Conservation (phyloP, 2,329 filamentous ascomycete genomes). For the Chaetomium globosum region DNA sequence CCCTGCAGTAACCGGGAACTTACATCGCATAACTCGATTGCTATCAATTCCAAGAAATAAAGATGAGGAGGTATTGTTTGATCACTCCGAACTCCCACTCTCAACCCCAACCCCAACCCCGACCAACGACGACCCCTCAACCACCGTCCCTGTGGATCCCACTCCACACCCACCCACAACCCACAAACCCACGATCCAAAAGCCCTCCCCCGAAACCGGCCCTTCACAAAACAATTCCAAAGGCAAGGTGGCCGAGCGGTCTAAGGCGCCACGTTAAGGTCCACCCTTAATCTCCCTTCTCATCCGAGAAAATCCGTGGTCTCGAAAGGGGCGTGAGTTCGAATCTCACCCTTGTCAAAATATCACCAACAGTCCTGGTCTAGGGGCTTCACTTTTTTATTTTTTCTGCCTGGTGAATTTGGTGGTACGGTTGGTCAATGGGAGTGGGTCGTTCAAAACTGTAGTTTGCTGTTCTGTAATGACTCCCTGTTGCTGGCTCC, state of each 20-base stretch:
- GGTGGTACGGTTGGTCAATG: background rate
- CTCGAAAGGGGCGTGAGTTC: slow-evolving; percentile 12
- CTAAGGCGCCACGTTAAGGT: slow-evolving; percentile 4
- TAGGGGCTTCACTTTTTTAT: background rate
- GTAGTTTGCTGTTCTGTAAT: no score
- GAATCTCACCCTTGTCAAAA: slow-evolving; percentile 9
- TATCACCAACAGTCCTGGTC: background rate
- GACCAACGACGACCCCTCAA: background rate
- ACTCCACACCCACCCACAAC: background rate
- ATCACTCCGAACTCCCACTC: background rate
- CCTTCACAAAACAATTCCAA: background rate
- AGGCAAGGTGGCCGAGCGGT: slow-evolving; percentile 10
- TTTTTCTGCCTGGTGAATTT: background rate
- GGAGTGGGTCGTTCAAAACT: no score
- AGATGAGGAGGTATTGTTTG: background rate
- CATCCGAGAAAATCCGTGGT: slow-evolving; percentile 3
- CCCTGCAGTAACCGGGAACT: background rate
- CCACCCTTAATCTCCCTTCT: slow-evolving; percentile 4
- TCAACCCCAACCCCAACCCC: background rate
- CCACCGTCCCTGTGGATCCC: background rate
- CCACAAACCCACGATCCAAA: background rate
- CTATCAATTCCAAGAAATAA: background rate
- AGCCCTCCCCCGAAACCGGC: background rate
- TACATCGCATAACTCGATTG: background rate
- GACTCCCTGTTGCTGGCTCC: no score